Evolutionary conservation across 73 alveolate species (phyloP).

Genomic region (Effrenium voratum): DNA sequence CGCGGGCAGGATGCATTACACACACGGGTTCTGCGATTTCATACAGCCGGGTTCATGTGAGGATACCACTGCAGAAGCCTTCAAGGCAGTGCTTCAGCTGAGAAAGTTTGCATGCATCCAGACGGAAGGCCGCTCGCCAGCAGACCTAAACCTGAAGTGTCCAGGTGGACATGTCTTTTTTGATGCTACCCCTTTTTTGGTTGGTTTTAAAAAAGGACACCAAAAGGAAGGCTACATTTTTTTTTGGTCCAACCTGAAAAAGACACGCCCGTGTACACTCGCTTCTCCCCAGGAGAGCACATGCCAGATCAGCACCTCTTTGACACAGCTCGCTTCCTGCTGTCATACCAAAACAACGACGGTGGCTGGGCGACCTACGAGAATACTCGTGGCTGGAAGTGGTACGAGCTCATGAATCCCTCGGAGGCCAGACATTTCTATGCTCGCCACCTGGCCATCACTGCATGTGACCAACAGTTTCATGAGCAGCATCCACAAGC

Average conservation of each 20-base stretch:
- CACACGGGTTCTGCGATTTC: too few relatives aligned
- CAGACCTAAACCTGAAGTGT: too few relatives aligned
- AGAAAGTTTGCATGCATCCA: slow-evolving; percentile 12
- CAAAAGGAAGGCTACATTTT: background rate
- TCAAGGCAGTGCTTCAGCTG: slow-evolving; percentile 55
- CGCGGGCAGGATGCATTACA: too few relatives aligned
- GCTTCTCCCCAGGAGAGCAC: background rate
- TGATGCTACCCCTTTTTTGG: too few relatives aligned
- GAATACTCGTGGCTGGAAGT: slow-evolving; percentile 82
- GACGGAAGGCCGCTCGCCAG: background rate
- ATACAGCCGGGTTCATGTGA: too few relatives aligned
- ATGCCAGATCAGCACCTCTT: slow-evolving; percentile 75
- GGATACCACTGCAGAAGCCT: slow-evolving; percentile 93
- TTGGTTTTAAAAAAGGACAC: background rate
- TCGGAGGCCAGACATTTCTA: slow-evolving; percentile 74
- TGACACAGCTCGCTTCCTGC: slow-evolving; percentile 79
- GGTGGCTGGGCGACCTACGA: slow-evolving; percentile 94
- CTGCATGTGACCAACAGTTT: too few relatives aligned
- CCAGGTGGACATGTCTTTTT: too few relatives aligned
- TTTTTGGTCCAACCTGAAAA: background rate
- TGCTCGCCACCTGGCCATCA: too few relatives aligned
- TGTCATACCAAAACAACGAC: slow-evolving; percentile 74
- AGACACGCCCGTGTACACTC: background rate
- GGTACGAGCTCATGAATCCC: slow-evolving; percentile 91
- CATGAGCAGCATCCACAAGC: too few relatives aligned